Base-by-base conservation (phyloP, 352 stramenopile species). In the Lagenidium sp. region DNA sequence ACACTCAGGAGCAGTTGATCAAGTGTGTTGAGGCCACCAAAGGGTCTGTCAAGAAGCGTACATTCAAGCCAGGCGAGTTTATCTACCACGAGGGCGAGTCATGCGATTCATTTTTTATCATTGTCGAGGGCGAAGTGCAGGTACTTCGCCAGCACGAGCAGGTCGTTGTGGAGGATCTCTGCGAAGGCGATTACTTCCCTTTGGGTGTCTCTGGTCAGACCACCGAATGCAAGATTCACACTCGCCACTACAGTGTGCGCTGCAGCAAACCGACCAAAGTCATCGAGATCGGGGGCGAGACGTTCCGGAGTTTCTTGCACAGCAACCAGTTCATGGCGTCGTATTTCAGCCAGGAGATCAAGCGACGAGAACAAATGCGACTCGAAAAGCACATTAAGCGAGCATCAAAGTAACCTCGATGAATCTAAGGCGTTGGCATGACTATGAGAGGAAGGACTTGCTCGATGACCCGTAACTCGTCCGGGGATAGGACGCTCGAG, bases 311-410 rank as follows among this genome's bases (percentile, higher is more conserved):
- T 47, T 91, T 91, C 35, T 56, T 91, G 22, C 72, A 76, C 36
- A 91, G 78, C 50, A 83, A 86, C 51, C 72, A 87, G 55, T 91
- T 91, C 44, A 68, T 88, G 46, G 67, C 72, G 6, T 79, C 78
- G 20, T 91, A 84, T 45, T 91, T 87, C 36, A 63, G 68, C 13
- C 60, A 86, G 22, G 68, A 88, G 34, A 71, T 88, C 25, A 82
- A 84, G 55, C 51, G 51, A 4, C 72, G 78, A 3, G 76, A 89
- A 44, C 53, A 85, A 37, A 45, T 68, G 36, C 67, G 76, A 30
- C 57, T 79, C 28, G 68, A 85, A 52, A 73, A 67, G 36, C 43
- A 71, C 31, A 58, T 42, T 25, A 52, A 61, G 48, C 24, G 45
- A 41, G 54, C 43, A 6, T 59, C 57, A 37, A 43, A 36, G 47